Conservation (phyloP, 2,329 filamentous ascomycete species). For the Phyllosticta paracitricarpa region DNA sequence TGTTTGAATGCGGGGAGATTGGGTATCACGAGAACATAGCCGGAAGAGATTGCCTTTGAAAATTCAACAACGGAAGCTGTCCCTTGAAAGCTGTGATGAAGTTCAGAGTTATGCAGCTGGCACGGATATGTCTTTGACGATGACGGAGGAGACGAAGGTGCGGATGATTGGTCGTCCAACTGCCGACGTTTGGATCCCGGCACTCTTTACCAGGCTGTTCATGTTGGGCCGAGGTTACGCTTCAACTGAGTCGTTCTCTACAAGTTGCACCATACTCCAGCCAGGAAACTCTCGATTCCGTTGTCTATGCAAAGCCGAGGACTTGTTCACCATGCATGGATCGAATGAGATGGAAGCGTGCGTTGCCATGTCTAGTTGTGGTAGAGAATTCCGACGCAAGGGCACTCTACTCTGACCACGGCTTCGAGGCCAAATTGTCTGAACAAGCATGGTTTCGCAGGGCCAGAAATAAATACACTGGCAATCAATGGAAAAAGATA, state of each 20-base stretch:
- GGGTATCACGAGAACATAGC: background rate
- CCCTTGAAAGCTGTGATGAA: background rate
- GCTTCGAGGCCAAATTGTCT: too few relatives aligned
- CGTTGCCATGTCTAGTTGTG: too few relatives aligned
- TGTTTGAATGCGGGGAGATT: background rate
- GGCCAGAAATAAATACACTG: too few relatives aligned
- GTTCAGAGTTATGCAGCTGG: background rate
- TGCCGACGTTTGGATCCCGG: background rate
- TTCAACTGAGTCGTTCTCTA: background rate
- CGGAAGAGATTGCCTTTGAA: background rate
- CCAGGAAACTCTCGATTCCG: too few relatives aligned
- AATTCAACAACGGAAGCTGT: background rate
- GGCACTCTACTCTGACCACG: too few relatives aligned
- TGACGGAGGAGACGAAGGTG: slow-evolving; percentile 23
- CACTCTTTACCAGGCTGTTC: background rate
- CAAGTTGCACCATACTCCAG: background rate
- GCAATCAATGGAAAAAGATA: too few relatives aligned
- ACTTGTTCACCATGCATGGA: too few relatives aligned
- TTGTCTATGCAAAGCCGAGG: too few relatives aligned
- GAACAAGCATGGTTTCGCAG: too few relatives aligned
- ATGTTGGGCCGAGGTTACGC: slow-evolving; percentile 13
- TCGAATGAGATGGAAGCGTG: too few relatives aligned
- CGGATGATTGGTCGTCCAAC: background rate
- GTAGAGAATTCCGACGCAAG: too few relatives aligned
- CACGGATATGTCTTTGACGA: background rate